phyloP scores from a whole-genome alignment of 2,329 filamentous ascomycete species.

The Sarocladium strictum region DNA sequence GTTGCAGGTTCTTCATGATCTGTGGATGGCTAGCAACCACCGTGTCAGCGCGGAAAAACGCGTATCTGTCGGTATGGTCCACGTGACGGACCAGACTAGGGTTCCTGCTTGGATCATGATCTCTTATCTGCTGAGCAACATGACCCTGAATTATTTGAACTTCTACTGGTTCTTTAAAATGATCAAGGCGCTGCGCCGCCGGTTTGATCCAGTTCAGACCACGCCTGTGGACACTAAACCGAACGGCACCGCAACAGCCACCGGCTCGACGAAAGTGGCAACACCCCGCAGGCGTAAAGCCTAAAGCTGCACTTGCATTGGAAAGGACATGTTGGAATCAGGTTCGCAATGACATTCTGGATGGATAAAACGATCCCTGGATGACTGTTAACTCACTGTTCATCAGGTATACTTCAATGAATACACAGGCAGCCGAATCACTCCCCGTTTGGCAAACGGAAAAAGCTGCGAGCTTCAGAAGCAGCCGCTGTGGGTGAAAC shows the following conservation, averaged over 20 bases:
- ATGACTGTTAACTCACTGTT: too few relatives aligned
- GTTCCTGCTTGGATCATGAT: slow-evolving; percentile 66
- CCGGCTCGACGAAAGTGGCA: slow-evolving; percentile 17
- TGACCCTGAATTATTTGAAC: slow-evolving; percentile 70
- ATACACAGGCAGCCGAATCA: neutral
- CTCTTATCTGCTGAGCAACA: slow-evolving; percentile 64
- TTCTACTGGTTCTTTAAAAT: slow-evolving; percentile 86
- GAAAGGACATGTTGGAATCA: too few relatives aligned
- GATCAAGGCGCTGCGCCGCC: slow-evolving; percentile 71
- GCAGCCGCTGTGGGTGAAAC: neutral
- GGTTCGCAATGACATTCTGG: too few relatives aligned
- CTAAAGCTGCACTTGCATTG: too few relatives aligned
- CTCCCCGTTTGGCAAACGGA: too few relatives aligned
- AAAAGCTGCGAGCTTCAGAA: too few relatives aligned
- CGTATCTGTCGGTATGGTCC: slow-evolving; percentile 28
- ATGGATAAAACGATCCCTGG: too few relatives aligned
- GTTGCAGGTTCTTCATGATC: slow-evolving; percentile 61
- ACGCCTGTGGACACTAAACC: slow-evolving; percentile 10
- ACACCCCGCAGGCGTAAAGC: slow-evolving; percentile 24
- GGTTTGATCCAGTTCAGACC: slow-evolving; percentile 53
- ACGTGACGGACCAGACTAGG: slow-evolving; percentile 39
- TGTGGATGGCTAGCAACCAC: slow-evolving; percentile 47
- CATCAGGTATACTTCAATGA: too few relatives aligned
- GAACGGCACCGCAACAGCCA: slow-evolving; percentile 21
- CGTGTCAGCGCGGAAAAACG: slow-evolving; percentile 25